These are phyloP conservation scores for Stemphylium lycopersici DNA, from an alignment of 2,329 filamentous ascomycete species.

Conservation along the genomic window DNA sequence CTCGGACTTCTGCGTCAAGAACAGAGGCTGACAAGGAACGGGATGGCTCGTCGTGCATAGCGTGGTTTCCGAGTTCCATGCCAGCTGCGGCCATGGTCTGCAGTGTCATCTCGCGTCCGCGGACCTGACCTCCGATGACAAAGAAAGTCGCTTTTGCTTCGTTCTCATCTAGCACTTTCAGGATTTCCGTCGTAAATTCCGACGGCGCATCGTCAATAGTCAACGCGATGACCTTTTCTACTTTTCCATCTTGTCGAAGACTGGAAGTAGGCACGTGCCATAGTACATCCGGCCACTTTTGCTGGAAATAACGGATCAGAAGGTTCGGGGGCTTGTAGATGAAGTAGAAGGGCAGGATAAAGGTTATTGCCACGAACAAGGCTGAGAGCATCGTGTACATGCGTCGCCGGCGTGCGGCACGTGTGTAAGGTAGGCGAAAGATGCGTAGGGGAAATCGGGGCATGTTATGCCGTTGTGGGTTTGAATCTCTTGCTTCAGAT, in stretches of 20 bases:
- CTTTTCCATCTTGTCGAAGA: neutral
- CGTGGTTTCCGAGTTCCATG: conserved; percentile 78
- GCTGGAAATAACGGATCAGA: conserved; percentile 73
- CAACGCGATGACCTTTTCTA: conserved; percentile 73
- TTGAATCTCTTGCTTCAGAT: neutral
- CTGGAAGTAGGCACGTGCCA: conserved; percentile 67
- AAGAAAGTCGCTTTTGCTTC: conserved; percentile 84
- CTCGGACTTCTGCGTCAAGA: conserved; percentile 67
- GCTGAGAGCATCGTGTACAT: conserved; percentile 47
- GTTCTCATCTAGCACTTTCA: conserved; percentile 68
- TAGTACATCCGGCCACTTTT: conserved; percentile 77
- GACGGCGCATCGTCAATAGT: conserved; percentile 90
- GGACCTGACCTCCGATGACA: conserved; percentile 79
- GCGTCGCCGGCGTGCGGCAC: conserved; percentile 47
- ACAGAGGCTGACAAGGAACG: conserved; percentile 63
- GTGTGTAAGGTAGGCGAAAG: conserved; percentile 45
- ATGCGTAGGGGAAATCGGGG: conserved; percentile 36
- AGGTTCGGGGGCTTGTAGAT: conserved; percentile 81
- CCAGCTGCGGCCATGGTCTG: conserved; percentile 60
- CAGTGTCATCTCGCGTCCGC: conserved; percentile 58
- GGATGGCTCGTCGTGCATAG: conserved; percentile 84
- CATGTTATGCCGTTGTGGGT: conserved; percentile 24
- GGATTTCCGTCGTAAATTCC: conserved; percentile 71
- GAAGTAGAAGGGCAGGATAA: conserved; percentile 60
- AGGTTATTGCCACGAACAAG: conserved; percentile 30